Evolutionary conservation across 2,329 filamentous ascomycete genomes (phyloP).

Genomic region (Fusarium avenaceum): DNA sequence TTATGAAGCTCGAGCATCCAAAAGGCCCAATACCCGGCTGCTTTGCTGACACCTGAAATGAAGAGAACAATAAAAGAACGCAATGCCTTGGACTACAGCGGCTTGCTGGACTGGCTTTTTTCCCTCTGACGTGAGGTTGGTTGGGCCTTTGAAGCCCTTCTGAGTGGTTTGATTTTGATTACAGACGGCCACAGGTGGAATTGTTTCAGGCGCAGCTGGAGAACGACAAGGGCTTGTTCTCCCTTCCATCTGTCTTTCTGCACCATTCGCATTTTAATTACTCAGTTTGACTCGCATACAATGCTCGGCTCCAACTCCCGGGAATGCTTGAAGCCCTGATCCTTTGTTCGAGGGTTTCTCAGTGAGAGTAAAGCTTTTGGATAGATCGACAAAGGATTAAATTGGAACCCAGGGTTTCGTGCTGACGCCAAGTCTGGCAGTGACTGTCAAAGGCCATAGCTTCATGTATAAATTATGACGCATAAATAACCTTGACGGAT

Average conservation of each 20-base stretch:
- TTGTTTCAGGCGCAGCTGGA: conserved; percentile 43
- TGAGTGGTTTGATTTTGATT: conserved; percentile 44
- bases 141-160: conserved; percentile 14
- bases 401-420: conserved; percentile 1
- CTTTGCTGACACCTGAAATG: conserved; percentile 32
- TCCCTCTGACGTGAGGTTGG: conserved; percentile 23
- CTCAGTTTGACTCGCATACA: conserved; percentile 12
- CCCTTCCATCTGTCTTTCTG: conserved; percentile 33
- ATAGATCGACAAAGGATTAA: conserved; percentile 13
- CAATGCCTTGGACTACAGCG: conserved; percentile 18
- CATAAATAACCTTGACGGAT: conserved; percentile 29
- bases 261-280: conserved; percentile 22
- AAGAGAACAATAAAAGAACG: conserved; percentile 16
- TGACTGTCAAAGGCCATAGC: conserved; percentile 22
- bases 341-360: conserved; percentile 29
- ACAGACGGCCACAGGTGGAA: conserved; percentile 34
- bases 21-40: conserved; percentile 9
- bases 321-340: conserved; percentile 20
- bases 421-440: conserved; percentile 9
- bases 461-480: conserved; percentile 5
- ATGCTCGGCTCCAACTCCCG: conserved; percentile 34
- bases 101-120: conserved; percentile 8
- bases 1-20: conserved; percentile 31
- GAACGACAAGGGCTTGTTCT: conserved; percentile 41
- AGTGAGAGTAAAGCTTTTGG: not conserved